Evolutionary conservation across 106 monocot species (phyloP), one percentile per base, ranked within the genome.

Genomic region (Dendrobium nobile): DNA sequence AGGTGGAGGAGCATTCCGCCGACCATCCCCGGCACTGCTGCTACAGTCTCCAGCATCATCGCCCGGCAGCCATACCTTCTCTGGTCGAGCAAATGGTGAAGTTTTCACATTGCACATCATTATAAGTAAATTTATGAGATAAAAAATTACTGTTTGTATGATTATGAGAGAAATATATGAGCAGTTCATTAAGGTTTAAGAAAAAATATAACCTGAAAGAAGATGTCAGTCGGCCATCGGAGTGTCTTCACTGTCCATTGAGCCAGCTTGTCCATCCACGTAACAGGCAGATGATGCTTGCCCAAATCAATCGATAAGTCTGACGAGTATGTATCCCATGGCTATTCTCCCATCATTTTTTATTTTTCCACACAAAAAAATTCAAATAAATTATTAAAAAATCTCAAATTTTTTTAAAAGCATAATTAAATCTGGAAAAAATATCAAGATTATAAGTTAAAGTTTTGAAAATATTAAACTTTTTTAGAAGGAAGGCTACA

Each of bases 31-130:
- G 92, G 95, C 45, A 95, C 95, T 4, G 95, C 95, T 13, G 92
- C 92, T 54, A 95, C 95, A 41, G 92, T 92, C 83, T 95, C 92
- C 67, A 95, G 89, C 95, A 95, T 95, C 95, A 95, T 91, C 15
- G 92, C 95, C 40, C 89, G 95, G 78, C 92, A 92, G 2, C 92
- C 95, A 42, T 95, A 91, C 64, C 95, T 81, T 85, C 87, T 89
- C 95, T 95, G 92, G 80, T 27, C 7, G 13, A 13, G 3, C 6
- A 45, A 9, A 45, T 45, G 45, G 6, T 7, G 9, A 7, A 45
- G 45, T 9, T 45, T 45, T 45, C 45, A 45, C 8, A 45, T 45
- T 45, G 9, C 9, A 9, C 45, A 45, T 45, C 45, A 45, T 45
- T 45, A 45, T 45, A 45, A 45, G 9, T 45, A 5, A 7, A 9